Evolutionary conservation across 306 rosid species (phyloP).

Genomic region (Vigna nakashimae): DNA sequence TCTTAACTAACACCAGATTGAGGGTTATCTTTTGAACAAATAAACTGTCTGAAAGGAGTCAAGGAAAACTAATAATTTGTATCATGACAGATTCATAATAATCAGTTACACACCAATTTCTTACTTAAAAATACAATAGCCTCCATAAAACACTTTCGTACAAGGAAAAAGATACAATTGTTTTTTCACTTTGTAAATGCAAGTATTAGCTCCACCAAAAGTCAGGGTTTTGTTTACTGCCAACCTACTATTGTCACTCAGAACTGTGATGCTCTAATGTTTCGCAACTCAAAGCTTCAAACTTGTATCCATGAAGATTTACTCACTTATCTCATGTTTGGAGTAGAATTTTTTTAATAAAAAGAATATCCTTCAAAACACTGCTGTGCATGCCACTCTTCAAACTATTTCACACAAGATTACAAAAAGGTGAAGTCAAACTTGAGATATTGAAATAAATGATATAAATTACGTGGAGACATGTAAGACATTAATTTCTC

Average conservation of each 20-base stretch:
- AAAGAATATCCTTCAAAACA: not conserved
- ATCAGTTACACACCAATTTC: slow-evolving; percentile 11
- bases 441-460: slow-evolving; percentile 4
- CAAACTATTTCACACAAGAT: not conserved
- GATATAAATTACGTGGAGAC: slow-evolving; percentile 5
- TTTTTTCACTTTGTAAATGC: not conserved
- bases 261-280: not conserved
- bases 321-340: not conserved
- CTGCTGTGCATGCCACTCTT: slow-evolving; percentile 13
- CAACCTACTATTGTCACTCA: not conserved
- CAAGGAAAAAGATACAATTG: slow-evolving; percentile 22
- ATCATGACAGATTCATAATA: slow-evolving; percentile 23
- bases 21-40: not conserved
- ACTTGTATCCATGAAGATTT: slow-evolving; percentile 12
- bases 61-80: slow-evolving; percentile 31
- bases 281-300: slow-evolving; percentile 18
- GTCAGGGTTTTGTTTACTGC: too few relatives aligned
- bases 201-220: not conserved
- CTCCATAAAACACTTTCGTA: not conserved
- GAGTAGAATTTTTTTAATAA: not conserved
- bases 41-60: not conserved
- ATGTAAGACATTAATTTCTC: slow-evolving; percentile 34
- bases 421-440: slow-evolving; percentile 1
- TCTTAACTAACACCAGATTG: slow-evolving; percentile 33
- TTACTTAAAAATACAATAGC: not conserved